A percentile compares a stretch with the other conserved stretches of the same genome.
phyloP scores from a whole-genome alignment of 73 alveolate species.

The Paramecium sonneborni region DNA sequence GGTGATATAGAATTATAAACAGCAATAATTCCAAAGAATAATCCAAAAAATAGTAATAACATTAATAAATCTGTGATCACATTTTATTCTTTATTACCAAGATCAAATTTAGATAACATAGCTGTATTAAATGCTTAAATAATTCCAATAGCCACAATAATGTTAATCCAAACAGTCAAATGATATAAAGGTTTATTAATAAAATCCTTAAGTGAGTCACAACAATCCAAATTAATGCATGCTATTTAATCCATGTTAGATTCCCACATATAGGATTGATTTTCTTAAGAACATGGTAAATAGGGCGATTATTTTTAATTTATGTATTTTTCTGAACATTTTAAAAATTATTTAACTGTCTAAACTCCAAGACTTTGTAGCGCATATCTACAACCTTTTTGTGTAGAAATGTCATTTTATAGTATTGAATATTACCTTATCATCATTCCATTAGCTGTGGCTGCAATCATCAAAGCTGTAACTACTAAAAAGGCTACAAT shows the following conservation, averaged over 20 bases:
- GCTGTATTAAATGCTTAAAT: constrained; percentile 2
- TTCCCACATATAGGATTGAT: constrained; percentile 17
- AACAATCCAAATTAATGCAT: not conserved
- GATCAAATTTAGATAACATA: not conserved
- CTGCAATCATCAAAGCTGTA: not conserved
- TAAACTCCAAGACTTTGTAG: not conserved
- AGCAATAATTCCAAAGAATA: not conserved
- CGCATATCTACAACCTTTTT: not conserved
- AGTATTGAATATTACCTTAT: not conserved
- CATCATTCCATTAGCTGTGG: constrained; percentile 21
- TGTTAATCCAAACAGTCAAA: constrained; percentile 1
- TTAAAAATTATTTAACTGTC: not conserved
- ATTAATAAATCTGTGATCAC: not conserved
- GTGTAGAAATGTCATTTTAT: not conserved
- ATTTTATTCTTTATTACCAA: not conserved
- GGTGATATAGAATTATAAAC: not conserved
- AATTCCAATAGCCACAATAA: not conserved
- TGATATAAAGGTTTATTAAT: not conserved
- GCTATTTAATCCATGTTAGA: not conserved
- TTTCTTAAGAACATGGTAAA: not conserved
- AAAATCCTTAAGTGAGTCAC: not conserved
- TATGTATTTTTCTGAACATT: not conserved
- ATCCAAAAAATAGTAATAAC: not conserved
- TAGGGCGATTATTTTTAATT: not conserved
- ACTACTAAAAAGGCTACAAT: not conserved